Base-by-base conservation (phyloP, 208 protist genomes). In the Wallacemonas sp. region DNA sequence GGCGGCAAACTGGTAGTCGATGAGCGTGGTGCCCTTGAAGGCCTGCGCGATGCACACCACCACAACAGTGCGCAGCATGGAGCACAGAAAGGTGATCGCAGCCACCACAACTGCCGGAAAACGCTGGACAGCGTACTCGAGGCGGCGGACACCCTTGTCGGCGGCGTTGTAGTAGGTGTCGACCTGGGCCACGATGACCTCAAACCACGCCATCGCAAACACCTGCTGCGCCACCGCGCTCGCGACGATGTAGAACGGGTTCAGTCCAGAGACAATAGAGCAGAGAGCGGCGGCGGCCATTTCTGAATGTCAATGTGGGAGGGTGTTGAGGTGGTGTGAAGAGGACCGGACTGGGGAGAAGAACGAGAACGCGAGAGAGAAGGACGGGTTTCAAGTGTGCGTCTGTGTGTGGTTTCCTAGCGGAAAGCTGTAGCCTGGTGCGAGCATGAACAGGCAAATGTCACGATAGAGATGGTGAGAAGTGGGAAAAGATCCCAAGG, bases 81-180 rank as follows among this genome's bases (percentile, higher is more conserved):
- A 70, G 27, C 69, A 77, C 33, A 80, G 26, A 58, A 96, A 76
- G 33, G 75, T 89, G 9, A 65, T 43, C 16, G 73, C 44, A 14
- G 65, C 68, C 63, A 81, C 70, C 0, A 86, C 36, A 19, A 69
- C 6, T 19, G 56, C 44, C 9, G 83, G 74, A 69, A 94, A 96
- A 41, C 80, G 81, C 47, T 86, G 72, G 19, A 93, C 67, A 30
- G 79, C 83, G 72, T 94, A 85, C 73, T 94, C 87, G 26, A 83
- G 67, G 39, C 80, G 76, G 34, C 87, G 80, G 27, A 96, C 90
- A 48, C 90, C 90, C 74, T 96, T 96, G 58, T 96, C 90, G 16
- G 90, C 90, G 8, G 90, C 90, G 38, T 83, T 61, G 62, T 90
- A 92, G 76, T 96, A 96, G 12, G 65, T 58, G 61, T 81, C 76